These are phyloP conservation scores for Dictyostelium brefeldianum DNA, from an alignment of 78 protist species.

Conservation along the genomic window DNA sequence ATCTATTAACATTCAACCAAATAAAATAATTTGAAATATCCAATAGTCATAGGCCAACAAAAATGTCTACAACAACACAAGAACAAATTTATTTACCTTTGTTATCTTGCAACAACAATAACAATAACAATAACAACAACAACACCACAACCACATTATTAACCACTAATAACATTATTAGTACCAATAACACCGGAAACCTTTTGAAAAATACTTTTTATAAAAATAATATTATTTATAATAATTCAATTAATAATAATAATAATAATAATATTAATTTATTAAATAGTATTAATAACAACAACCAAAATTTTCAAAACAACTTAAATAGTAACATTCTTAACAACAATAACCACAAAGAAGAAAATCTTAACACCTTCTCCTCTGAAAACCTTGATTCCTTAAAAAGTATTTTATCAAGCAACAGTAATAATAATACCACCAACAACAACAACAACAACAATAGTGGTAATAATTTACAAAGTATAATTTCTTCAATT, in stretches of 20 bases:
- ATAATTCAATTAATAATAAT: conserved; percentile 11
- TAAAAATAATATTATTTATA: conserved; percentile 18
- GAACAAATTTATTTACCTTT: conserved; percentile 8
- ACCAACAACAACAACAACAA: neutral
- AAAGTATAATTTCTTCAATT: too few species aligned
- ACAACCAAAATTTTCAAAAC: conserved; percentile 22
- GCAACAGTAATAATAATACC: neutral
- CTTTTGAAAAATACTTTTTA: conserved; percentile 6
- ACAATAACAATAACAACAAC: neutral
- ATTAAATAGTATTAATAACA: conserved; percentile 4
- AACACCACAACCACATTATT: neutral
- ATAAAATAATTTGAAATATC: neutral
- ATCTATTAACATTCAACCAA: neutral
- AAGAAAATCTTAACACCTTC: neutral
- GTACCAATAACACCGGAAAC: neutral
- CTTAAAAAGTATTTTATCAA: conserved; percentile 1
- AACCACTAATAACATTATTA: neutral
- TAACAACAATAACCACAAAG: conserved; percentile 4
- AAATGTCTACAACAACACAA: conserved; percentile 2
- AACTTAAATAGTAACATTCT: conserved; percentile 6
- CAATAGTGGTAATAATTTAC: neutral
- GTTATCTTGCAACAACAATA: conserved; percentile 7
- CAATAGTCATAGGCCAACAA: conserved; percentile 3
- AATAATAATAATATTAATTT: conserved; percentile 12
- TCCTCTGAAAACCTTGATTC: conserved; percentile 7